Evolutionary conservation across 164 flowering plant species (phyloP), one percentile per base, ranked within the genome.

Genomic region (Chloranthus sessilifolius): DNA sequence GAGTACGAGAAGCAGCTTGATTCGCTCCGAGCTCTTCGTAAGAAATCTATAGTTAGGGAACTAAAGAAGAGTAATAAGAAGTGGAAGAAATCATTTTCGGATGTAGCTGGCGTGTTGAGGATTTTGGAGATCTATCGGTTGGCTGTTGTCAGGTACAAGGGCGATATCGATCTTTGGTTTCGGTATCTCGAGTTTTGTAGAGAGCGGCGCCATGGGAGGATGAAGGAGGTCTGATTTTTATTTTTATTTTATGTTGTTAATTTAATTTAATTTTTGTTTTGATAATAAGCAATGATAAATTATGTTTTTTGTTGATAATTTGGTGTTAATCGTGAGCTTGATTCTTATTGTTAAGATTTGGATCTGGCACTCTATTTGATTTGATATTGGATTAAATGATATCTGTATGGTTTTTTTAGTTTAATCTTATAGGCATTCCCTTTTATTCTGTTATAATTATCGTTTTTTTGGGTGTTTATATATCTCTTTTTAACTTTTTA

Each of bases 81-180:
- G 65, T 41, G 58, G 73, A 80, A 62, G 68, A 76, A 65, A 34
- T 77, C 87, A 5, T 51, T 74, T 2, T 78, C 90, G 3, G 96
- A 88, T 58, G 65, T 34, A 24, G 72, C 96, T 3, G 80, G 82
- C 6, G 70, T 83, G 1, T 22, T 72, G 19, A 69, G 88, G 69
- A 82, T 92, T 34, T 30, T 83, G 6, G 82, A 73, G 46, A 58
- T 83, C 35, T 88, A 72, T 58, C 54, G 78, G 31, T 52, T 73
- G 43, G 96, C 88, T 0, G 68, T 71, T 3, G 69, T 29, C 61
- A 48, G 89, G 57, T 86, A 54, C 59, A 92, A 92, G 65, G 97
- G 95, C 9, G 97, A 92, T 53, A 19, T 92, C 34, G 74, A 72
- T 56, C 67, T 92, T 19, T 92, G 98, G 98, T 85, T 88, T 63